phyloP scores from a whole-genome alignment of 108 stramenopile species.

The Skeletonema grethae region DNA sequence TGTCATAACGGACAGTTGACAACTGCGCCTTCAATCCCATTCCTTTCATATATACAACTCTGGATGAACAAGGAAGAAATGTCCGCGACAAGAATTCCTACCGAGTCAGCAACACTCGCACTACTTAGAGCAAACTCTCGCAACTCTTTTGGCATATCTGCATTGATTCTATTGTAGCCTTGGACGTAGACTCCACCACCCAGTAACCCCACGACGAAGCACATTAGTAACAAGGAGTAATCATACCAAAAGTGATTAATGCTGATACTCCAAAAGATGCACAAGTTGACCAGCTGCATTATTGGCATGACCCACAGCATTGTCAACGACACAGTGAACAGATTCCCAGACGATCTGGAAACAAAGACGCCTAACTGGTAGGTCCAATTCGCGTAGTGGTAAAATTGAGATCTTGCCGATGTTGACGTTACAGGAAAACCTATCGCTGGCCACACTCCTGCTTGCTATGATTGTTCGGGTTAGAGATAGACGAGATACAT shows the following conservation, averaged over 20 bases:
- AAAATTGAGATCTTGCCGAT: constrained; percentile 60
- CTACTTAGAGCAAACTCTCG: constrained; percentile 74
- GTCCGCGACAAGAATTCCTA: constrained; percentile 75
- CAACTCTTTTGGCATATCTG: constrained; percentile 52
- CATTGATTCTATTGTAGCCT: constrained; percentile 63
- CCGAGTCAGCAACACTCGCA: constrained; percentile 68
- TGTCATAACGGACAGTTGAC: constrained; percentile 50
- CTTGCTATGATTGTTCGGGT: constrained; percentile 13
- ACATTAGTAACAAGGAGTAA: constrained; percentile 45
- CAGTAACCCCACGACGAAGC: constrained; percentile 69
- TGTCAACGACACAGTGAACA: constrained; percentile 49
- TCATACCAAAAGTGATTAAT: constrained; percentile 38
- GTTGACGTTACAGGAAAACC: constrained; percentile 69
- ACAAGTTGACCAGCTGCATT: constrained; percentile 64
- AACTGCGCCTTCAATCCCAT: constrained; percentile 67
- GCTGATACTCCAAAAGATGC: constrained; percentile 61
- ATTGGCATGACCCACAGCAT: constrained; percentile 75
- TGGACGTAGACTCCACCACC: constrained; percentile 86
- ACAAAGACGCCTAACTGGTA: constrained; percentile 85
- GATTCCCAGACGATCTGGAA: constrained; percentile 63
- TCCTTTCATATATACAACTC: constrained; percentile 66
- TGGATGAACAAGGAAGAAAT: constrained; percentile 72
- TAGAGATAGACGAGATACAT: constrained; percentile 4
- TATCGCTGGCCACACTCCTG: constrained; percentile 80
- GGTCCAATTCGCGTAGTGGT: constrained; percentile 73